These are phyloP conservation scores for Periconia sp. DNA, from an alignment of 2,329 filamentous ascomycete genomes.

Conservation along the genomic window DNA sequence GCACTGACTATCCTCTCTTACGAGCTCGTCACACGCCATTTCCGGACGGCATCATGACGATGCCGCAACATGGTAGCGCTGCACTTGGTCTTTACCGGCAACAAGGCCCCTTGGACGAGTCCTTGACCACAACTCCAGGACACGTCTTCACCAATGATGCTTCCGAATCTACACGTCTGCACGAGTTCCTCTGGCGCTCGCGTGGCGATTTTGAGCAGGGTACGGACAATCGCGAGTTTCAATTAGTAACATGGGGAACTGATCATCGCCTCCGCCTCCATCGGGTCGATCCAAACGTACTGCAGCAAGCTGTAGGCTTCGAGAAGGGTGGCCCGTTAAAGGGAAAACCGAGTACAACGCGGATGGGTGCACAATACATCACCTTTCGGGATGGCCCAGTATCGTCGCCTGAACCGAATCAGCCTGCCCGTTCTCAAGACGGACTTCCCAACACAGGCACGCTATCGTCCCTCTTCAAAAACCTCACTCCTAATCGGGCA, in stretches of 20 bases:
- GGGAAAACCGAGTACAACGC: constrained; percentile 73
- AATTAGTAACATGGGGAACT: constrained; percentile 90
- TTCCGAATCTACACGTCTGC: constrained; percentile 66
- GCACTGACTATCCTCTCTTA: constrained; percentile 87
- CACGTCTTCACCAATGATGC: constrained; percentile 60
- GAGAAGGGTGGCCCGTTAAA: constrained; percentile 70
- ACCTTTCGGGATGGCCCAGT: constrained; percentile 71
- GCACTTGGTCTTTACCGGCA: constrained; percentile 85
- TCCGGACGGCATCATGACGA: constrained; percentile 81
- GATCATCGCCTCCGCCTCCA: constrained; percentile 84
- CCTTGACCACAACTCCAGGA: constrained; percentile 47
- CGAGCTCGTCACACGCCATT: constrained; percentile 91
- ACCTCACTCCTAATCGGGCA: constrained; percentile 17
- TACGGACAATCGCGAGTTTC: constrained; percentile 86
- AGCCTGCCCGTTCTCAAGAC: constrained; percentile 10
- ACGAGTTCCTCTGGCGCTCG: constrained; percentile 89
- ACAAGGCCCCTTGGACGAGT: constrained; percentile 44
- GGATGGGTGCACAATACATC: constrained; percentile 84
- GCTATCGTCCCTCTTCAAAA: constrained; percentile 33
- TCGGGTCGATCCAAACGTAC: constrained; percentile 68
- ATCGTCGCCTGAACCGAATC: constrained; percentile 19
- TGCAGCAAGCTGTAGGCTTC: constrained; percentile 73
- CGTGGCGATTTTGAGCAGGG: constrained; percentile 70
- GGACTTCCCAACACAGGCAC: constrained; percentile 26
- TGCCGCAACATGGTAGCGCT: constrained; percentile 89